Evolutionary conservation across 2,329 filamentous ascomycete species (phyloP), one percentile per base, ranked within the genome.

Genomic region (Pyrenophora teres): DNA sequence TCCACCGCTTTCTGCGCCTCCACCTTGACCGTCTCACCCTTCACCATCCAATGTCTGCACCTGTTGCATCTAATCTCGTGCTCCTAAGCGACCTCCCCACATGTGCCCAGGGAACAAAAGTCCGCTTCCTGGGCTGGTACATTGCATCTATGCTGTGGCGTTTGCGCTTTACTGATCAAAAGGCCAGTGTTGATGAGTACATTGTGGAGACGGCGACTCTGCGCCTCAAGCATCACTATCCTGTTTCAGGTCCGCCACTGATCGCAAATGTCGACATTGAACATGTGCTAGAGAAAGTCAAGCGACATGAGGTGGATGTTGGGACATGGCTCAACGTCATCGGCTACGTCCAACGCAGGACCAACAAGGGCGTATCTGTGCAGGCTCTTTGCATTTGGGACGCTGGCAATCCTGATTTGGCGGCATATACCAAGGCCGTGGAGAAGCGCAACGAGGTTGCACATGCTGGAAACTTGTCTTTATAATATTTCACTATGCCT

Each of bases 241-340:
- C 86, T 4, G 54, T 68, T 13, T 55, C 60, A 2, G 40, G 16
- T 46, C 56, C 70, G 47, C 59, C 70, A 18, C 74, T 81, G 35
- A 74, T 74, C 41, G 87, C 84, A 1, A 69, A 78, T 32, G 89
- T 96, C 31, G 84, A 94, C 64, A 81, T 95, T 52, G 81, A 83
- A 45, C 83, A 92, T 58, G 73, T 95, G 2, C 80, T 96, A 4
- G 81, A 86, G 63, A 80, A 77, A 8, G 75, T 94, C 51, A 83
- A 82, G 16, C 74, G 81, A 18, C 81, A 86, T 49, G 80, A 89
- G 43, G 81, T 88, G 45, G 81, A 85, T 43, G 76, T 88, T 21
- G 93, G 93, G n/a, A 82, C 87, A 53, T 97, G 92, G 92, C 74
- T 97, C 42, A 96, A 97, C 69, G 81, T 97, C 3, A 83, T 97